Percentiles rank a stretch among this genome's conserved stretches.
phyloP scores from a whole-genome alignment of 2,329 filamentous ascomycete species.

The Diaporthe destruens region DNA sequence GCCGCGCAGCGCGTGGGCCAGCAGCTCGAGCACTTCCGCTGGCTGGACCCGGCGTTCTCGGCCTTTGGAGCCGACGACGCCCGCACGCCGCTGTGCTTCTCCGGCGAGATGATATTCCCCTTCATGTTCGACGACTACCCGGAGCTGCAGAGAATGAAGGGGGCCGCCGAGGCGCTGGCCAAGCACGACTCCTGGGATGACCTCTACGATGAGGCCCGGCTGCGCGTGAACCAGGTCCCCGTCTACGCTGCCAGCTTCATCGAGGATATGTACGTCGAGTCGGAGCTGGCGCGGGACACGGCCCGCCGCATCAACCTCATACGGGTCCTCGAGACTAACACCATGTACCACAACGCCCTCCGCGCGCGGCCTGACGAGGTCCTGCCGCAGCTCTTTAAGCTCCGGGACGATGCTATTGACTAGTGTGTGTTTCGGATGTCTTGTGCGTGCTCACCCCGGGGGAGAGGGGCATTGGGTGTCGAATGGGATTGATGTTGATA shows the following conservation, averaged over 20 bases:
- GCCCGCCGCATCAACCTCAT: constrained; percentile 78
- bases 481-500: not conserved
- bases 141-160: constrained; percentile 77
- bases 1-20: constrained; percentile 76
- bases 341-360: constrained; percentile 84
- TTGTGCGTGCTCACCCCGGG: not conserved
- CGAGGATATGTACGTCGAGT: constrained; percentile 82
- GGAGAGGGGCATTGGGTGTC: not conserved
- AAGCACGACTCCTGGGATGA: constrained; percentile 69
- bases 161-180: constrained; percentile 78
- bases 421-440: constrained; percentile 52
- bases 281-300: constrained; percentile 71
- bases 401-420: constrained; percentile 78
- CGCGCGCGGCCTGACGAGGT: constrained; percentile 81
- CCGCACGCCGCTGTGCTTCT: constrained; percentile 76
- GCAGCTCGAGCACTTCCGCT: constrained; percentile 60
- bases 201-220: constrained; percentile 72
- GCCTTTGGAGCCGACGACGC: constrained; percentile 53
- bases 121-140: constrained; percentile 86
- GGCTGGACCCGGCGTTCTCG: constrained; percentile 60
- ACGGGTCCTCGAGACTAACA: constrained; percentile 87
- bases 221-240: constrained; percentile 74
- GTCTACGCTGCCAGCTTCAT: constrained; percentile 76
- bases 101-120: constrained; percentile 92
- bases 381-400: constrained; percentile 78